Conservation (phyloP, 192 early-diverging fungal genomes). For the Coemansia erecta region DNA sequence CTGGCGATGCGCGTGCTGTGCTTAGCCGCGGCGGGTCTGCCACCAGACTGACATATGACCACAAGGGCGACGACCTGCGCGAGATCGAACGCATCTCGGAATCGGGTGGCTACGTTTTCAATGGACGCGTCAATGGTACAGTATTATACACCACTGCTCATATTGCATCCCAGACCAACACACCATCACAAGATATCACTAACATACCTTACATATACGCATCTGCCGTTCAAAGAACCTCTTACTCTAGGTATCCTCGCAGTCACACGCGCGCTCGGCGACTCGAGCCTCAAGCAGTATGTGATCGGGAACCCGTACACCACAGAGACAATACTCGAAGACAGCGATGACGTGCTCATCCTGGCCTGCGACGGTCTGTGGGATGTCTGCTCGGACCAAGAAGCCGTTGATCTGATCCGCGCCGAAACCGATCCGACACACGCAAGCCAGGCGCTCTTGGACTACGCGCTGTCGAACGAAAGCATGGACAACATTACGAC, state of each 20-base stretch:
- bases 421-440: slow-evolving; percentile 71
- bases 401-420: slow-evolving; percentile 84
- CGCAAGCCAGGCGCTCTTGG: slow-evolving; percentile 75
- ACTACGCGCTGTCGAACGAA: slow-evolving; percentile 86
- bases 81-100: slow-evolving; percentile 92
- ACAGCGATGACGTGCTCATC: slow-evolving; percentile 80
- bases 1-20: slow-evolving; percentile 95
- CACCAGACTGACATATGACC: slow-evolving; percentile 91
- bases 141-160: slow-evolving; percentile 19
- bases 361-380: slow-evolving; percentile 98
- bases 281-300: slow-evolving; percentile 94
- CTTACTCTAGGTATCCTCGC: slow-evolving; percentile 76
- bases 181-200: too few species aligned
- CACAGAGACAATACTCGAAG: slow-evolving; percentile 78
- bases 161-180: not conserved
- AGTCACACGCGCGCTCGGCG: slow-evolving; percentile 93
- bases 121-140: slow-evolving; percentile 89
- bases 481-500: slow-evolving; percentile 95
- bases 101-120: slow-evolving; percentile 95
- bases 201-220: too few species aligned
- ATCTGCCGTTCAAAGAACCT: not conserved
- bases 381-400: slow-evolving; percentile 96
- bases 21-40: slow-evolving; percentile 82
- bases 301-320: slow-evolving; percentile 95
- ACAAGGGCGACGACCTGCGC: slow-evolving; percentile 89